These are phyloP conservation scores for Blastobotrys aristatus DNA, from an alignment of 1,139 yeast species.

Conservation along the genomic window DNA sequence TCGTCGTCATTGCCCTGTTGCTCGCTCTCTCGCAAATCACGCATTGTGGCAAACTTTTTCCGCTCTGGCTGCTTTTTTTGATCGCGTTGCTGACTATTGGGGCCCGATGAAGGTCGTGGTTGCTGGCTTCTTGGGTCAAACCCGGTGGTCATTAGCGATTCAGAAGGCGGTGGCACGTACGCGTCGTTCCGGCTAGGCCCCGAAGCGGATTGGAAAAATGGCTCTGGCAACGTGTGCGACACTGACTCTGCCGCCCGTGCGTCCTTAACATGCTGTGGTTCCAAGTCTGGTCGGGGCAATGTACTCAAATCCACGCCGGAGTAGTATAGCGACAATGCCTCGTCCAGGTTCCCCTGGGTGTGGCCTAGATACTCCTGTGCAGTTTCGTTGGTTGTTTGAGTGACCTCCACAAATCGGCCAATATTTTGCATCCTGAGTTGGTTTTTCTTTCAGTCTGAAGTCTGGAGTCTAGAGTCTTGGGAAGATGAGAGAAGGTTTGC, in stretches of 20 bases:
- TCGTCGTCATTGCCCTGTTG: conserved; percentile 41
- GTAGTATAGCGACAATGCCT: background rate
- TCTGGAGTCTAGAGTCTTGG: no score
- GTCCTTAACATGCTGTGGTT: background rate
- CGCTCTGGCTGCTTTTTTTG: background rate
- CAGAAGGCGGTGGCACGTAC: background rate
- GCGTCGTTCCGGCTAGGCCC: background rate
- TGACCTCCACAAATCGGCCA: background rate
- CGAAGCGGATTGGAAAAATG: background rate
- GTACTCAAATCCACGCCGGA: background rate
- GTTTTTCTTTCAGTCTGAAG: background rate
- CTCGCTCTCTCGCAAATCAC: conserved; percentile 35
- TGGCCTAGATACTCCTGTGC: background rate
- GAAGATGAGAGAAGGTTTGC: no score
- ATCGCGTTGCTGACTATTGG: background rate
- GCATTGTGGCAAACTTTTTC: conserved; percentile 33
- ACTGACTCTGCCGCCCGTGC: background rate
- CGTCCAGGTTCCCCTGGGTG: background rate
- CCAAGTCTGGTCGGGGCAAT: background rate
- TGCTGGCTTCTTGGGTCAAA: background rate
- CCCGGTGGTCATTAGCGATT: background rate
- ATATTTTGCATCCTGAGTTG: no score
- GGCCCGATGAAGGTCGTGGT: background rate
- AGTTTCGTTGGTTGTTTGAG: background rate
- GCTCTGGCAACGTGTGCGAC: background rate